These are phyloP conservation scores for Aegilops sharonensis DNA, from an alignment of 176 grass and related monocot species.

Conservation along the genomic window DNA sequence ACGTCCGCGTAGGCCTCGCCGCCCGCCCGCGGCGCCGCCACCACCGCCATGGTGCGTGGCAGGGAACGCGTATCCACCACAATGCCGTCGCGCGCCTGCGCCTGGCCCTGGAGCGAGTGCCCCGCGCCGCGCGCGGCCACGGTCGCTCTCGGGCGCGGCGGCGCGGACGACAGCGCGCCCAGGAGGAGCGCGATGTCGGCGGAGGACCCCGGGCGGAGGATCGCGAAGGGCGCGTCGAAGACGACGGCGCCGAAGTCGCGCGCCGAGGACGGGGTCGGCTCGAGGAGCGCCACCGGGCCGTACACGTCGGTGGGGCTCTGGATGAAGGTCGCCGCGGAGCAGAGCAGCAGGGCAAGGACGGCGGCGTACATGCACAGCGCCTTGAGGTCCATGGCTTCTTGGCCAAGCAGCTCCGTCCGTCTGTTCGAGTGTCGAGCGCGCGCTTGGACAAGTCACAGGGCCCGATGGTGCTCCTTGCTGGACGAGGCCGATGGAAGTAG, in stretches of 20 bases:
- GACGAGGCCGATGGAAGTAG: no score
- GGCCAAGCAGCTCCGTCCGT: neutral
- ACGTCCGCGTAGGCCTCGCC: constrained; percentile 61
- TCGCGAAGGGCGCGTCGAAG: constrained; percentile 47
- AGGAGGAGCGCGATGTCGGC: constrained; percentile 63
- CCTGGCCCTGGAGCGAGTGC: constrained; percentile 83
- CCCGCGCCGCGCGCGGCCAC: constrained; percentile 70
- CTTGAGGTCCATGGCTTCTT: constrained; percentile 23
- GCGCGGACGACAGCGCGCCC: constrained; percentile 38
- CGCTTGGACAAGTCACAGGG: neutral
- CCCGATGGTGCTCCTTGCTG: no score
- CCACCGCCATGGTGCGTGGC: constrained; percentile 36
- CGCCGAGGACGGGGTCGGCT: constrained; percentile 40
- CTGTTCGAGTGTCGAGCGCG: neutral
- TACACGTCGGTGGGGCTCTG: constrained; percentile 72
- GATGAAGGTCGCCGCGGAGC: constrained; percentile 55
- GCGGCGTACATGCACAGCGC: constrained; percentile 26
- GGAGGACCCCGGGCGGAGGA: constrained; percentile 55
- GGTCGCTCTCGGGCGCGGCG: constrained; percentile 6
- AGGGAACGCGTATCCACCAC: constrained; percentile 73
- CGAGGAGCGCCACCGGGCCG: constrained; percentile 39
- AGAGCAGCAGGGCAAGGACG: constrained; percentile 42
- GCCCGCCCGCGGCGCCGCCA: neutral
- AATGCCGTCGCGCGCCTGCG: constrained; percentile 74
- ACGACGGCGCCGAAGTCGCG: constrained; percentile 65